Evolutionary conservation across 169 alveolate genomes (phyloP).

Genomic region (Plasmodium reichenowi): DNA sequence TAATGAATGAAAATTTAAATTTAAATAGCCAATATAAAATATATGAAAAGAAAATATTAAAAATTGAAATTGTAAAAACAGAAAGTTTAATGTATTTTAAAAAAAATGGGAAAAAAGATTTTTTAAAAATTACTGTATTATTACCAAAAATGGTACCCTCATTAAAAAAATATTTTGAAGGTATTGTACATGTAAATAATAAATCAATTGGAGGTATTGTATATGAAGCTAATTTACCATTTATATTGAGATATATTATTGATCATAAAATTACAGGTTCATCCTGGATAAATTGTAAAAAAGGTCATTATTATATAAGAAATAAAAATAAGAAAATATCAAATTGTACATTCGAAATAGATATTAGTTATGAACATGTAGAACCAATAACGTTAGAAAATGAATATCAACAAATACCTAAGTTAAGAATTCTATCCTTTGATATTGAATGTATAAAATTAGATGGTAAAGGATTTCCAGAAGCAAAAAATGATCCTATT

Average conservation of each 20-base stretch:
- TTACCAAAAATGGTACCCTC: slow-evolving; percentile 90
- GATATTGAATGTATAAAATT: slow-evolving; percentile 92
- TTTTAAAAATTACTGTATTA: slow-evolving; percentile 87
- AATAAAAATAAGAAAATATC: slow-evolving; percentile 49
- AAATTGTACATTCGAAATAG: slow-evolving; percentile 80
- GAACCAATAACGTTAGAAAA: slow-evolving; percentile 80
- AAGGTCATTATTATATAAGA: slow-evolving; percentile 70
- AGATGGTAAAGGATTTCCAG: slow-evolving; percentile 96
- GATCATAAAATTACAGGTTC: slow-evolving; percentile 96
- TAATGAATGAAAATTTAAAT: slow-evolving; percentile 78
- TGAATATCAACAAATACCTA: slow-evolving; percentile 55
- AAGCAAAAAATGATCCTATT: slow-evolving; percentile 95
- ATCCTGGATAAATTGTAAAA: slow-evolving; percentile 93
- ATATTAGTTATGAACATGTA: slow-evolving; percentile 83
- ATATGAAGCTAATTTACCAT: slow-evolving; percentile 97
- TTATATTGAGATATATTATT: slow-evolving; percentile 96
- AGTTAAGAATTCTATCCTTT: slow-evolving; percentile 39
- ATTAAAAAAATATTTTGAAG: slow-evolving; percentile 86
- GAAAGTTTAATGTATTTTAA: slow-evolving; percentile 86
- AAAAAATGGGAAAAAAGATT: slow-evolving; percentile 81
- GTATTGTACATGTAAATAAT: slow-evolving; percentile 79
- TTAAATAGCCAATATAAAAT: slow-evolving; percentile 79
- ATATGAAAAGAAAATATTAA: slow-evolving; percentile 80
- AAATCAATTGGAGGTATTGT: slow-evolving; percentile 78
- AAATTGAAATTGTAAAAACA: slow-evolving; percentile 78